Evolutionary conservation across 768 basidiomycete species (phyloP).

Genomic region (Mycena floridula): DNA sequence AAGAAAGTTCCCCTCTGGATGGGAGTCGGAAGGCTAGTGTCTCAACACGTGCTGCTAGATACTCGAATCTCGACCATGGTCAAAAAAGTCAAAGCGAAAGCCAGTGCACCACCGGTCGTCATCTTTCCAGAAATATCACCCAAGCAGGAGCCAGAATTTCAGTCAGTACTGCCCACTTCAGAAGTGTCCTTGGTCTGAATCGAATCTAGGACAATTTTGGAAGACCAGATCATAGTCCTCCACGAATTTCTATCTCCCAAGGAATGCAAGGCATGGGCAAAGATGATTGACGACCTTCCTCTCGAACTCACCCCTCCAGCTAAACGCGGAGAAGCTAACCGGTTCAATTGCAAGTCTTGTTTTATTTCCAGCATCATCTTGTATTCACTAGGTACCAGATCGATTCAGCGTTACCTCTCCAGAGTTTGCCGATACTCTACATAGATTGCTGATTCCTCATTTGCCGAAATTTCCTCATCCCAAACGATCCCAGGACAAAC

Average conservation of each 20-base stretch:
- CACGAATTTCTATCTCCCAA: constrained; percentile 51
- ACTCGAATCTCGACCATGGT: constrained; percentile 9
- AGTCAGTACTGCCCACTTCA: no score
- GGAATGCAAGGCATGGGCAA: constrained; percentile 56
- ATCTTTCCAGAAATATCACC: constrained; percentile 38
- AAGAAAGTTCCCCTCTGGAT: no score
- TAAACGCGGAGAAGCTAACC: constrained; percentile 65
- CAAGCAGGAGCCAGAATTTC: constrained; percentile 42
- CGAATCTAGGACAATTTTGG: constrained; percentile 41
- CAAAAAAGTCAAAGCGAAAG: constrained; percentile 8
- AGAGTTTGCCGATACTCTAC: constrained; percentile 52
- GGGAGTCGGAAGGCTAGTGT: no score
- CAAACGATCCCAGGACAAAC: constrained; percentile 21
- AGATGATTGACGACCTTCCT: constrained; percentile 53
- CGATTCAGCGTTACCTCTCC: constrained; percentile 54
- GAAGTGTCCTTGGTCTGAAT: no score
- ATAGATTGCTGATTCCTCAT: constrained; percentile 45
- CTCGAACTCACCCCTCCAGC: constrained; percentile 65
- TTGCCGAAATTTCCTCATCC: constrained; percentile 48
- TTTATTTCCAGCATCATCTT: background rate
- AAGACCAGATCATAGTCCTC: constrained; percentile 60
- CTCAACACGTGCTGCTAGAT: no score
- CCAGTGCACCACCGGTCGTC: constrained; percentile 12
- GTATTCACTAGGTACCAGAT: constrained; percentile 28
- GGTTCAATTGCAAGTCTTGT: constrained; percentile 57